These are phyloP conservation scores for Dinochytrium kinnereticum DNA, from an alignment of 371 early-diverging fungal genomes.

Conservation along the genomic window DNA sequence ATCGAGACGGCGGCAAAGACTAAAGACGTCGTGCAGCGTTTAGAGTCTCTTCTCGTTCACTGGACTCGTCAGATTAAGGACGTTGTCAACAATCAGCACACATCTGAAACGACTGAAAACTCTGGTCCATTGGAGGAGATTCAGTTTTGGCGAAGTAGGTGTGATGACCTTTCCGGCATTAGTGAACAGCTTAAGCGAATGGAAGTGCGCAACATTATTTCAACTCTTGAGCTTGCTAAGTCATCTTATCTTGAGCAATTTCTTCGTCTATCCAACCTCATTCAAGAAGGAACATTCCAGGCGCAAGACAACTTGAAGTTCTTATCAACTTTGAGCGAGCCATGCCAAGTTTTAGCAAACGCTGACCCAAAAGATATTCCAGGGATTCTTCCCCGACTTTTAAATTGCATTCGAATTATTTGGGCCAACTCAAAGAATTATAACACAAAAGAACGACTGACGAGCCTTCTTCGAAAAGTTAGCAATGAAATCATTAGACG, in stretches of 20 bases:
- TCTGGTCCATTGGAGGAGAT: slow-evolving; percentile 64
- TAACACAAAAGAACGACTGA: slow-evolving; percentile 60
- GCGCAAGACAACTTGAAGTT: slow-evolving; percentile 63
- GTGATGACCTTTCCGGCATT: slow-evolving; percentile 63
- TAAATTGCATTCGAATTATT: slow-evolving; percentile 57
- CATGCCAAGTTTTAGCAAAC: slow-evolving; percentile 51
- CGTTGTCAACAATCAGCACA: slow-evolving; percentile 61
- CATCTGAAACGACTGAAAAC: slow-evolving; percentile 57
- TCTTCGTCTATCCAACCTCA: slow-evolving; percentile 55
- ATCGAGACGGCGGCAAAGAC: slow-evolving; percentile 39
- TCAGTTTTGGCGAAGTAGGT: slow-evolving; percentile 61
- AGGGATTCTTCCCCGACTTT: slow-evolving; percentile 51
- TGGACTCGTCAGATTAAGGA: slow-evolving; percentile 69
- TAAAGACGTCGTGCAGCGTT: slow-evolving; percentile 60
- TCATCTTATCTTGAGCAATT: slow-evolving; percentile 64
- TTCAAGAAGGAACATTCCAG: slow-evolving; percentile 59
- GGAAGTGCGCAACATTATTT: slow-evolving; percentile 54
- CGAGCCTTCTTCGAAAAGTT: slow-evolving; percentile 59
- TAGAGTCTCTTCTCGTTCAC: slow-evolving; percentile 60
- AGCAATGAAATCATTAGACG: slow-evolving; percentile 63
- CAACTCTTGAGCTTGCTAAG: slow-evolving; percentile 53
- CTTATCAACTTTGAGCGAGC: slow-evolving; percentile 48
- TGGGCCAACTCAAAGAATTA: slow-evolving; percentile 65
- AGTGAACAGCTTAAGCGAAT: slow-evolving; percentile 56
- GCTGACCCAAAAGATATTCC: slow-evolving; percentile 57